Evolutionary conservation across 2,329 filamentous ascomycete species (phyloP), one percentile per base, ranked within the genome.

Genomic region (Fonsecaea pedrosoi): DNA sequence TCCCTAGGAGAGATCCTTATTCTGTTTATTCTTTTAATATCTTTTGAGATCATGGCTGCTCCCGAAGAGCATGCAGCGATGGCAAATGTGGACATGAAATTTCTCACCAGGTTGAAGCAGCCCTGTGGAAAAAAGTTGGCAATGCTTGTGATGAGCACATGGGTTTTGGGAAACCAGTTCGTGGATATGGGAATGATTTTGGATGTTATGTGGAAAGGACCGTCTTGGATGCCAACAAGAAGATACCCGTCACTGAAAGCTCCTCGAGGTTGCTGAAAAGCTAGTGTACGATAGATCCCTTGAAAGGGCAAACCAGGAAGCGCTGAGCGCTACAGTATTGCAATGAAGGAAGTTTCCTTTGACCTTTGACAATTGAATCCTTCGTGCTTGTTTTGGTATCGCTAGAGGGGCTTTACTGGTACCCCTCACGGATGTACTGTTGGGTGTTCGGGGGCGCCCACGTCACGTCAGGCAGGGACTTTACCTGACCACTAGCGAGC

Each of bases 321-420:
- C 68, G 68, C 66, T 70, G 68, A 68, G 66, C 68, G 68, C 68
- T 64, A 34, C 12, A 45, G 54, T 65, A 62, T 67, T 32, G 45
- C 54, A 40, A 58, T 60, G 56, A 18, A 55, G 53, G 55, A 64
- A 13, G 63, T 67, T 45, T 48, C 15, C 50, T 25, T 50, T 21
- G 30, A 45, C 38, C 35, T 58, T n/a, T 18, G 57, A 30, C 10
- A 53, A 53, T 9, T 32, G n/a, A 42, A 15, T 12, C 32, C 13
- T 34, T 12, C 25, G 2, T 25, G 25, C 25, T 25, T 25, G 25
- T 25, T 25, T 25, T 25, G 25, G 25, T 25, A 25, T 25, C 25
- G 25, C 25, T 25, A 25, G 25, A 25, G 25, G 45, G 45, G 18
- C 2, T 12, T 25, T 18, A 5, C 25, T 7, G 21, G n/a, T 21